Evolutionary conservation across 805 yeast species (phyloP).

Genomic region (Teunomyces kruisii): DNA sequence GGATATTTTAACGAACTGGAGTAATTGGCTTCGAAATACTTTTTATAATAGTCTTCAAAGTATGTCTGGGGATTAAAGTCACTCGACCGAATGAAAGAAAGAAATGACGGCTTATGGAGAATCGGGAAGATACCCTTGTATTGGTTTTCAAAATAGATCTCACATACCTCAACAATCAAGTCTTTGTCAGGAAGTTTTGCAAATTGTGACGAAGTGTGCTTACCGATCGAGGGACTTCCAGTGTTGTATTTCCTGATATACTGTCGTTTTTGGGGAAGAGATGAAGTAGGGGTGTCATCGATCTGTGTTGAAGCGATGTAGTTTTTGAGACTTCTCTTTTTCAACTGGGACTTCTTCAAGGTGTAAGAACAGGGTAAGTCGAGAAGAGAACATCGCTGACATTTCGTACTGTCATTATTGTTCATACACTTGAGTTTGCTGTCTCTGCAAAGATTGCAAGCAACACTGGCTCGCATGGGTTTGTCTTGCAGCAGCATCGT

Average conservation of each 20-base stretch:
- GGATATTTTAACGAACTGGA: slow-evolving; percentile 15
- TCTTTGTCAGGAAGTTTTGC: slow-evolving; percentile 14
- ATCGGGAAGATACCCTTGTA: slow-evolving; percentile 26
- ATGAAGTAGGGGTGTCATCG: not conserved
- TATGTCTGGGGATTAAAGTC: slow-evolving; percentile 21
- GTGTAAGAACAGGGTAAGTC: slow-evolving; percentile 20
- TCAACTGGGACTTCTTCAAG: slow-evolving; percentile 19
- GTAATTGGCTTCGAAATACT: slow-evolving; percentile 12
- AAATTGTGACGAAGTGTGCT: not conserved
- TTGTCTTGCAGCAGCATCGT: slow-evolving; percentile 1
- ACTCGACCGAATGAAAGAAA: slow-evolving; percentile 16
- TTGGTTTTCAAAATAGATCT: slow-evolving; percentile 25
- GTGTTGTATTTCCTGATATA: not conserved
- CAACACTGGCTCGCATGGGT: slow-evolving; percentile 11
- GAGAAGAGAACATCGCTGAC: slow-evolving; percentile 19
- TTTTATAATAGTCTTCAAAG: slow-evolving; percentile 14
- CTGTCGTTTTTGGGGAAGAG: not conserved
- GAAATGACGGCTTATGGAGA: slow-evolving; percentile 22
- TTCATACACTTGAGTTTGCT: slow-evolving; percentile 14
- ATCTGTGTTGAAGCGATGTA: not conserved
- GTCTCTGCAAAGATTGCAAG: slow-evolving; percentile 14
- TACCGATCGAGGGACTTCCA: not conserved
- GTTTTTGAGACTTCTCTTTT: slow-evolving; percentile 10
- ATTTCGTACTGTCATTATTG: slow-evolving; percentile 7
- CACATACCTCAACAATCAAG: slow-evolving; percentile 17